A percentile compares a stretch with the other conserved stretches of the same genome.
These are phyloP conservation scores for Pilasporangium apinafurcum DNA, from an alignment of 352 stramenopile genomes.

Conservation along the genomic window DNA sequence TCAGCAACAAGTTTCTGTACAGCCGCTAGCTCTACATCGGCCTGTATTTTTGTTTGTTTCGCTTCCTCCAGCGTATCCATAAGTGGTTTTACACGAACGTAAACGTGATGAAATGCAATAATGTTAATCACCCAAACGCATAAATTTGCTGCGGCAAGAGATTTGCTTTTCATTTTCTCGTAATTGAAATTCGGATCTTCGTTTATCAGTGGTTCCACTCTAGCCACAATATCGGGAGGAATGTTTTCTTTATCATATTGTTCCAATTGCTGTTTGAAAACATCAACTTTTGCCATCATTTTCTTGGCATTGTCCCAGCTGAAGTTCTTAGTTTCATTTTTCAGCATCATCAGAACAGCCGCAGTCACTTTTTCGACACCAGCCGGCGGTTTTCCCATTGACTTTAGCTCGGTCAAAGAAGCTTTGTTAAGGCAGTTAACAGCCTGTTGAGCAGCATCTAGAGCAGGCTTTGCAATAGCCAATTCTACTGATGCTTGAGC, in stretches of 20 bases:
- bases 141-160: conserved; percentile 84
- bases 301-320: conserved; percentile 94
- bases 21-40: conserved; percentile 71
- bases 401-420: conserved; percentile 85
- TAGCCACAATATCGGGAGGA: conserved; percentile 75
- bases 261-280: conserved; percentile 89
- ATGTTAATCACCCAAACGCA: conserved; percentile 94
- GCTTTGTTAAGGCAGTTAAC: conserved; percentile 89
- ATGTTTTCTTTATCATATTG: conserved; percentile 91
- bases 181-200: conserved; percentile 91
- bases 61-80: conserved; percentile 90
- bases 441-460: conserved; percentile 78
- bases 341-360: conserved; percentile 90
- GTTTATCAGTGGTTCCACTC: conserved; percentile 78
- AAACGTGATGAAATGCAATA: conserved; percentile 89
- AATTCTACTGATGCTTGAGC: conserved; percentile 65
- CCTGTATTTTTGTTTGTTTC: conserved; percentile 58
- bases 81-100: conserved; percentile 92
- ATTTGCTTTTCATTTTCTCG: conserved; percentile 94
- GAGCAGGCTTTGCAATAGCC: conserved; percentile 69
- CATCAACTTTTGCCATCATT: conserved; percentile 94
- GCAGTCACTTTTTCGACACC: conserved; percentile 89
- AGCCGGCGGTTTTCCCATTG: conserved; percentile 80
- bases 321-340: conserved; percentile 92
- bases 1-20: conserved; percentile 81